Base-by-base conservation (phyloP, 2,329 filamentous ascomycete species). In the Pestalotiopsis sp. region DNA sequence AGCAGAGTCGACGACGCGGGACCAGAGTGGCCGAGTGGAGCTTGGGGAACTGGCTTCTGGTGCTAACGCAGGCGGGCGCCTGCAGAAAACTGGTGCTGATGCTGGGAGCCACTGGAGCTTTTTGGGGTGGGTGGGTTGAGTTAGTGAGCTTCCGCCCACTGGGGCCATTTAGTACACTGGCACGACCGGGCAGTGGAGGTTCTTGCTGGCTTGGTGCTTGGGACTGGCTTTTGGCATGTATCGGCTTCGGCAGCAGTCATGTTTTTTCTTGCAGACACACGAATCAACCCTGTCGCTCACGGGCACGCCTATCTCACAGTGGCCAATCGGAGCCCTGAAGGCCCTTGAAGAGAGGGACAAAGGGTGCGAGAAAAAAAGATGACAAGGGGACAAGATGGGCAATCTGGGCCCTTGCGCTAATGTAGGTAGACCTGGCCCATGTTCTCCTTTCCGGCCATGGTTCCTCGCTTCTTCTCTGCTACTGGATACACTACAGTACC, bases 321-420 rank as follows among this genome's bases (percentile, higher is more conserved):
- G 12, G 11, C 57, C 57, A 59, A 36, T 36, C 23, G 45, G 45
- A 52, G 45, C 59, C 14, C 25, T 36, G 31, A n/a, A 36, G 14
- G 38, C 9, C 13, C 59, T 17, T 14, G 14, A 59, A 4, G 23
- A 36, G 57, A 27, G n/a, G 57, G 57, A 13, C 27, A 27, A 59
- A 36, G 57, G 57, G 20, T 27, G 23, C 23, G 25, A 59, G 59
- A n/a, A 39, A 61, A 61, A 39, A 62, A 62, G 38, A 39, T 36
- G 36, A 62, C 59, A 62, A 62, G 57, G 23, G 23, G 57, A 59
- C 57, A 27, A 36, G 57, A 36, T 27, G 57, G 27, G 25, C 25
- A 36, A 36, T 62, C 59, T 62, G 59, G 59, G 59, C 36, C 59
- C 59, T 62, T 62, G 59, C 59, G 59, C 59, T 62, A 36, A 20